phyloP scores from a whole-genome alignment of 345 rosid genomes.

The Trapa incisa region DNA sequence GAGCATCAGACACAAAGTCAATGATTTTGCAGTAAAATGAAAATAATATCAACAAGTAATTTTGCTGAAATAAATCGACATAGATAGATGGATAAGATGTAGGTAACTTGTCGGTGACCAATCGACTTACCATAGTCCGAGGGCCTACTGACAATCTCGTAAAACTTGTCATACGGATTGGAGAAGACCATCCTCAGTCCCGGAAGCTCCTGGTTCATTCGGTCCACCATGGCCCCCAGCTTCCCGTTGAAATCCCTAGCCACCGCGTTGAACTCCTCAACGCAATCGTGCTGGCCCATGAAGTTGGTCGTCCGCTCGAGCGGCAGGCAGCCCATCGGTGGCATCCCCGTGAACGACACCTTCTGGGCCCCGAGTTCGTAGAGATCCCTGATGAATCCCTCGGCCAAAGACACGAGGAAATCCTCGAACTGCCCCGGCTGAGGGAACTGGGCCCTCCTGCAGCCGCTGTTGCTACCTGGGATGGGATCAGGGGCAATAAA shows the following conservation, averaged over 20 bases:
- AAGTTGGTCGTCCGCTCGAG: slow-evolving; percentile 44
- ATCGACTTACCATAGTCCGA: slow-evolving; percentile 26
- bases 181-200: slow-evolving; percentile 27
- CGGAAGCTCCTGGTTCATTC: slow-evolving; percentile 37
- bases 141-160: slow-evolving; percentile 27
- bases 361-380: slow-evolving; percentile 40
- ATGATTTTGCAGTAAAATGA: background rate
- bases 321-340: slow-evolving; percentile 75
- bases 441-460: slow-evolving; percentile 24
- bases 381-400: slow-evolving; percentile 20
- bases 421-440: slow-evolving; percentile 22
- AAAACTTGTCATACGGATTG: slow-evolving; percentile 21
- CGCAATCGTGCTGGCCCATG: slow-evolving; percentile 18
- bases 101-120: background rate
- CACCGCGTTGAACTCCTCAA: slow-evolving; percentile 28
- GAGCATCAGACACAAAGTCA: background rate
- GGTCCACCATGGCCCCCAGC: slow-evolving; percentile 16
- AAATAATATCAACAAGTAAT: background rate
- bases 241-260: slow-evolving; percentile 40
- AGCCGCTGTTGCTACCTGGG: slow-evolving; percentile 34
- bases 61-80: background rate
- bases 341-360: slow-evolving; percentile 38
- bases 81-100: too few species aligned
- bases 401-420: slow-evolving; percentile 32
- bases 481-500: background rate